Evolutionary conservation across 345 rosid species (phyloP).

Genomic region (Hirschfeldia incana): DNA sequence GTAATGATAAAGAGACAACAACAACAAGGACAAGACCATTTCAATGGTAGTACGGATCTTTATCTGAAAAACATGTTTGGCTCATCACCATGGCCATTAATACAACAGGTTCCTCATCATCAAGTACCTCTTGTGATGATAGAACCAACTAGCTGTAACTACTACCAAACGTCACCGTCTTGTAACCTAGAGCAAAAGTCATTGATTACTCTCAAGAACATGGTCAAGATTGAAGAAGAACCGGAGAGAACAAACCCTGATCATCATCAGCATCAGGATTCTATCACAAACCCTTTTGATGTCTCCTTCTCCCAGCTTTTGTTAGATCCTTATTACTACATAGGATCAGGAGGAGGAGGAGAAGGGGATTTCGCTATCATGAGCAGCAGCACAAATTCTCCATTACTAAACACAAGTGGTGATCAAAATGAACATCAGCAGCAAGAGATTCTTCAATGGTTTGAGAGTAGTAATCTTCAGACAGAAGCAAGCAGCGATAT

Average conservation of each 20-base stretch:
- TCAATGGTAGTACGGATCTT: slow-evolving; percentile 28
- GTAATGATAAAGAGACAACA: slow-evolving; percentile 45
- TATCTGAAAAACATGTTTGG: slow-evolving; percentile 41
- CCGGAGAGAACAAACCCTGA: slow-evolving; percentile 22
- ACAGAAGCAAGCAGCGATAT: slow-evolving; percentile 32
- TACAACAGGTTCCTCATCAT: slow-evolving; percentile 25
- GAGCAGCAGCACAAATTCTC: slow-evolving; percentile 41
- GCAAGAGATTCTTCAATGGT: slow-evolving; percentile 44
- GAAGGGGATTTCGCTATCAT: slow-evolving; percentile 32
- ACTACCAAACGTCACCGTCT: slow-evolving; percentile 28
- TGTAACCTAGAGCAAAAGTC: slow-evolving; percentile 31
- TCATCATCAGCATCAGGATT: not conserved
- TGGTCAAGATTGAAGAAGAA: slow-evolving; percentile 35
- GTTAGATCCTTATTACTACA: slow-evolving; percentile 31
- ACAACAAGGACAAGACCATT: slow-evolving; percentile 34
- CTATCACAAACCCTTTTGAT: slow-evolving; percentile 32
- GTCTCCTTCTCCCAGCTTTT: slow-evolving; percentile 39
- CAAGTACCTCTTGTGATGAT: slow-evolving; percentile 34
- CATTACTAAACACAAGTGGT: slow-evolving; percentile 35
- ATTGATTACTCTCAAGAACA: slow-evolving; percentile 25
- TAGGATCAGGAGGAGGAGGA: slow-evolving; percentile 31
- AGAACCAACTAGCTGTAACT: slow-evolving; percentile 31
- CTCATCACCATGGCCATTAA: slow-evolving; percentile 46
- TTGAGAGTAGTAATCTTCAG: slow-evolving; percentile 35
- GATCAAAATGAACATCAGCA: slow-evolving; percentile 20